Evolutionary conservation across 306 rosid genomes (phyloP), one percentile per base, ranked within the genome.

Genomic region (Potentilla sterilis): DNA sequence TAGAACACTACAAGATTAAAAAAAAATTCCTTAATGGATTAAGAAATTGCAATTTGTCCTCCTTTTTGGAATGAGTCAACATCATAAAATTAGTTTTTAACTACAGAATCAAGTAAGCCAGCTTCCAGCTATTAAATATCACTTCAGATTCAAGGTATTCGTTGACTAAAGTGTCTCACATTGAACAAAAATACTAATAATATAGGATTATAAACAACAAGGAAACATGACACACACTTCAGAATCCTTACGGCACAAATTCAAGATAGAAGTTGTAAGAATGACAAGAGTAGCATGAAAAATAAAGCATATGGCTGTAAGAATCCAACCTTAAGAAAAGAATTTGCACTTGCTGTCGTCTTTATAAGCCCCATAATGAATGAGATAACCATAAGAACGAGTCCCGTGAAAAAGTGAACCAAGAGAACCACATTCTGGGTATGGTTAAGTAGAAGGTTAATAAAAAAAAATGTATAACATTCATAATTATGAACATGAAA

Each of bases 371-470:
- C 98, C 98, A 95, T 95, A 37, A 92, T 70, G 80, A 95, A 95
- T 68, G 97, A 94, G 90, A 95, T 89, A 78, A 90, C 92, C 98
- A 92, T 92, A 69, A 89, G 93, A 80, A 94, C 81, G 70, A 92
- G 90, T 62, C 97, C 98, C 18, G 96, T 82, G 85, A 94, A 94
- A 77, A 94, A 87, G 84, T 94, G 93, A 70, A 94, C 83, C 74
- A 89, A 82, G 80, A 92, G 95, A 88, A 94, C 92, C 87, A 90
- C 95, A 32, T 92, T 94, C 98, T 94, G 97, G 77, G 72, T 16
- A 73, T 24, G 42, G 58, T 58, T 5, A 57, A 16, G 54, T 15
- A 41, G 52, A 42, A 58, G 6, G 18, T 58, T 42, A 59, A 28
- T 42, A 42, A 24, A 34, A 24, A 34, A 40, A 69, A 43, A 76